Evolutionary conservation across 1,284 basidiomycete genomes (phyloP), one percentile per base, ranked within the genome.

Genomic region (Afroboletus lepidellus): DNA sequence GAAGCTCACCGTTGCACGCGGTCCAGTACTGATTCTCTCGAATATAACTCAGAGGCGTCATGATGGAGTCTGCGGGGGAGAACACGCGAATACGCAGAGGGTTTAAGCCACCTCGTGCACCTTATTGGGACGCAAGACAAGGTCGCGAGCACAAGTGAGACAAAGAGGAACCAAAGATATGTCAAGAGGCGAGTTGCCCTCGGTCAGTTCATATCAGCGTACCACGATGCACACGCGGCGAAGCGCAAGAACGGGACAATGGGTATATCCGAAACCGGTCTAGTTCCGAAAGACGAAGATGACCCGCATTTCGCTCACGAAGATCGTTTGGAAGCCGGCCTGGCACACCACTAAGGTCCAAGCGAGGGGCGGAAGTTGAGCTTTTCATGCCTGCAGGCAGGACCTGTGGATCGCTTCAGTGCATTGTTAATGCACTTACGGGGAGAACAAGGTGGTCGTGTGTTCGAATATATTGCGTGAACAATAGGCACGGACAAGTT

Each of bases 191-290:
- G 46, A 51, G 46, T 48, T 8, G 29, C 36, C 46, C 30, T 45
- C 23, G 33, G 46, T 55, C 47, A 55, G 55, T 56, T 57, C 56
- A 63, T 60, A 63, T 67, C 53, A 49, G 18, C 44, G 38, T 30
- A 55, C 51, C 45, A 48, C 41, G 52, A 55, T 53, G 48, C 47
- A 50, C 47, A 51, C 52, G 60, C 52, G 20, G 43, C 43, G 53
- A 57, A 47, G 52, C 41, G 56, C 50, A 50, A 57, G 54, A 64
- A 54, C 32, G 41, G 55, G 64, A 69, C 64, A 70, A 67, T 65
- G 69, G 45, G 43, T 58, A 67, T 56, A 58, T 69, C 69, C 65
- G 69, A 71, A 69, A 67, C 69, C 65, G 67, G 66, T 59, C 59
- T 69, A 71, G 65, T 56, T 65, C 66, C 67, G 66, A 57, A 53